A percentile compares a stretch with the other conserved stretches of the same genome.
Evolutionary conservation across 805 yeast genomes (phyloP).

Genomic region (Wickerhamiella vanderwaltii): DNA sequence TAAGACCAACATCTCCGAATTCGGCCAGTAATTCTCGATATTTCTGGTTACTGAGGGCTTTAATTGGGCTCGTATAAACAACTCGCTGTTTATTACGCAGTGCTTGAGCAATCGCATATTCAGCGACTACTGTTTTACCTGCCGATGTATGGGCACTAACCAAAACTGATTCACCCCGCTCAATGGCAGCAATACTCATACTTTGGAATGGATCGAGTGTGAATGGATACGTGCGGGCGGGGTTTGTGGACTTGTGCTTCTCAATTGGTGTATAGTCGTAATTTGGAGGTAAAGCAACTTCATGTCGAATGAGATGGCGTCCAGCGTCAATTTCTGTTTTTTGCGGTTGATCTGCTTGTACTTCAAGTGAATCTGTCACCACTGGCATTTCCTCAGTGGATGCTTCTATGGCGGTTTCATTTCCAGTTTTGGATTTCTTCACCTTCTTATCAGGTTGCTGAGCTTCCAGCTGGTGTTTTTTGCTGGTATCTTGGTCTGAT

Average conservation of each 20-base stretch:
- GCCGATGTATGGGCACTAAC: constrained; percentile 98
- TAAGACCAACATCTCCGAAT: constrained; percentile 92
- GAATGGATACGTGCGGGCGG: constrained; percentile 86
- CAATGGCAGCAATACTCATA: constrained; percentile 91
- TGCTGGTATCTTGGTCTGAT: no score
- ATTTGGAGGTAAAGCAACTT: constrained; percentile 90
- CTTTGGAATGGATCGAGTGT: constrained; percentile 95
- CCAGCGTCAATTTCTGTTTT: background rate
- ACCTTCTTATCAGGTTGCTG: background rate
- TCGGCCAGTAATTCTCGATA: constrained; percentile 85
- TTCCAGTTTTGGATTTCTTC: background rate
- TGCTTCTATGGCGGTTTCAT: background rate
- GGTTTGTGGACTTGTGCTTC: constrained; percentile 65
- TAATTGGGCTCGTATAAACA: constrained; percentile 89
- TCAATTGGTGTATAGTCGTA: constrained; percentile 81
- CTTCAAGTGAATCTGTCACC: constrained; percentile 21
- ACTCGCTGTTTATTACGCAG: constrained; percentile 83
- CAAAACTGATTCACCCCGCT: constrained; percentile 82
- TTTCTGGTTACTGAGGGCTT: constrained; percentile 88
- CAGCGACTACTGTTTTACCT: constrained; percentile 95
- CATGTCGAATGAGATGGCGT: constrained; percentile 92
- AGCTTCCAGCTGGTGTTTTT: background rate
- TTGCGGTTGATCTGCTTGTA: constrained; percentile 17
- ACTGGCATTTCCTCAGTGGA: constrained; percentile 11
- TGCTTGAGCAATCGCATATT: constrained; percentile 94